Percentiles rank a stretch among this genome's conserved stretches.
phyloP scores from a whole-genome alignment of 2,329 filamentous ascomycete genomes.

The Blumeria hordei region DNA sequence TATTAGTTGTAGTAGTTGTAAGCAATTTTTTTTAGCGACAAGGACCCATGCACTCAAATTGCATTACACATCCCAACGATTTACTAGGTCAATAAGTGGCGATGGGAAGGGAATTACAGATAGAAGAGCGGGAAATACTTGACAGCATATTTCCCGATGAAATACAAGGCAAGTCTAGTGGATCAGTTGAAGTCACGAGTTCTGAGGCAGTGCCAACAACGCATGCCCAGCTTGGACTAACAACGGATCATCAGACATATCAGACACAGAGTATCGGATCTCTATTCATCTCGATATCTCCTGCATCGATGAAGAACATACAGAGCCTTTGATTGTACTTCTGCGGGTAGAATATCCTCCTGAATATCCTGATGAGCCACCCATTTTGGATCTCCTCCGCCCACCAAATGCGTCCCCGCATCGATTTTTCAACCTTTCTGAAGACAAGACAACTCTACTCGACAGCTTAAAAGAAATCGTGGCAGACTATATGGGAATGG shows the following conservation, averaged over 20 bases:
- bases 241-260: constrained; percentile 44
- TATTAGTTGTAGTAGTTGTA: too few species aligned
- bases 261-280: constrained; percentile 72
- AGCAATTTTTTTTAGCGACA: not conserved
- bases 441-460: constrained; percentile 56
- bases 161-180: constrained; percentile 47
- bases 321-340: constrained; percentile 45
- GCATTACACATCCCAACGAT: not conserved
- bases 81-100: not conserved
- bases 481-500: constrained; percentile 86
- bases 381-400: constrained; percentile 54
- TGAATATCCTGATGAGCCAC: constrained; percentile 70
- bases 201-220: too few species aligned
- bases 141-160: constrained; percentile 97
- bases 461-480: constrained; percentile 48
- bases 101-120: constrained; percentile 65
- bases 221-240: not conserved
- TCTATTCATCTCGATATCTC: constrained; percentile 60
- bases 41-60: not conserved
- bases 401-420: constrained; percentile 46
- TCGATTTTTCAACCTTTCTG: constrained; percentile 51
- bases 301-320: constrained; percentile 34
- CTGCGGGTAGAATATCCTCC: constrained; percentile 78
- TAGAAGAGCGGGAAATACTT: constrained; percentile 90
- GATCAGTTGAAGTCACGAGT: not conserved